Evolutionary conservation across 306 rosid genomes (phyloP), one percentile per base, ranked within the genome.

Genomic region (Lathyrus tuberosus): DNA sequence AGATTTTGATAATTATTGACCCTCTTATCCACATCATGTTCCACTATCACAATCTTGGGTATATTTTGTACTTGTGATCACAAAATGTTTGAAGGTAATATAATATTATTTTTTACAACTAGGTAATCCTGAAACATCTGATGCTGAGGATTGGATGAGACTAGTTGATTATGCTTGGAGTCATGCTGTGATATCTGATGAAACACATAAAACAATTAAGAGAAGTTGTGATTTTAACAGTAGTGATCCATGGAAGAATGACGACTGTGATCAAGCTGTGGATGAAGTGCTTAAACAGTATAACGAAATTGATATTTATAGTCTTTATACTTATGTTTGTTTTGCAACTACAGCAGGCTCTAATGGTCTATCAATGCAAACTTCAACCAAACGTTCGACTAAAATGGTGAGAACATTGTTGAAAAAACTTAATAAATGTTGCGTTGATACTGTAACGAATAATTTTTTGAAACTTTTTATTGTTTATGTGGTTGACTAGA

Each of bases 161-260:
- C 69, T 92, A 67, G 92, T 92, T 73, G 98, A 92, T 83, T 92
- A 87, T 81, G 98, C 98, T 15, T 92, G 98, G 98, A 92, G 98
- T 71, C 98, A 92, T 64, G 98, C 98, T 0, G 88, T 92, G 67
- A 69, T 92, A 70, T 89, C 98, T n/a, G 96, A 92, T 68, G 96
- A 92, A 82, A 92, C 96, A 38, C 91, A 89, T 62, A 76, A 80
- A 71, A 76, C 74, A 35, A 80, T 92, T 0, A 78, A 30, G 35
- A 70, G 26, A 75, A 92, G 81, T 58, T 92, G 98, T 71, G 91
- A 92, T 69, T 92, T 92, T 62, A 72, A 84, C 37, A 86, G 95
- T 70, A 84, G 75, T 73, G 81, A 84, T 58, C 88, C 96, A 42
- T 89, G 96, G 98, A 75, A 78, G n/a, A 89, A 92, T 65, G 33